Evolutionary conservation across 148 eudicot species (phyloP), one percentile per base, ranked within the genome.

Genomic region (Vaccinium vitisidaea): DNA sequence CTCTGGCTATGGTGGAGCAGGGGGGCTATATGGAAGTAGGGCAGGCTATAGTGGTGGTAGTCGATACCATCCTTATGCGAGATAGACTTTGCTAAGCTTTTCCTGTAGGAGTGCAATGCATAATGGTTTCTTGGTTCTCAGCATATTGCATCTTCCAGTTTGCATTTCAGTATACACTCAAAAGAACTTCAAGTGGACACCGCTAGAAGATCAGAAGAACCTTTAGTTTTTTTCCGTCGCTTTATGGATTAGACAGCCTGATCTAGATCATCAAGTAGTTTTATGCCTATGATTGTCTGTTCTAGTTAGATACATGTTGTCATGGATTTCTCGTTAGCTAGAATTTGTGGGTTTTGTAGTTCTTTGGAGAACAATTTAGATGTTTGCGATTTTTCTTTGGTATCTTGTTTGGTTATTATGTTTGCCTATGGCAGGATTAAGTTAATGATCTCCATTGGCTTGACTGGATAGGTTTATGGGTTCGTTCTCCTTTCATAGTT

Each of bases 21-120:
- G 87, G 27, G 84, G 87, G 16, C 61, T 83, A 0, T 88, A 88
- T 81, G 87, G 89, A 75, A 78, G 86, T 83, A 87, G 86, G 81
- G 85, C 83, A 61, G 88, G 90, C 56, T 88, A 88, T 84, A 73
- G 88, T 82, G 89, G 87, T 43, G 21, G 84, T 81, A 81, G 86
- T 85, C 87, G 86, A 54, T 88, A 85, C 84, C 87, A 88, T 80
- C 89, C 89, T 46, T 88, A 88, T 63, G 81, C 59, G 14, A 88
- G 89, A 81, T 87, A 87, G 89, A 88, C 27, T 23, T 76, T 74
- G 54, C 70, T 61, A 54, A 74, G 58, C 50, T 61, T 59, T 77
- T 21, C 81, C 18, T 76, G 73, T 75, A 84, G 80, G 32, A 43
- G 75, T 74, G 74, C 71, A 39, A 55, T 69, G 46, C 71, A 23